phyloP scores from a whole-genome alignment of 129 eudicot genomes.

The Arctium lappa region DNA sequence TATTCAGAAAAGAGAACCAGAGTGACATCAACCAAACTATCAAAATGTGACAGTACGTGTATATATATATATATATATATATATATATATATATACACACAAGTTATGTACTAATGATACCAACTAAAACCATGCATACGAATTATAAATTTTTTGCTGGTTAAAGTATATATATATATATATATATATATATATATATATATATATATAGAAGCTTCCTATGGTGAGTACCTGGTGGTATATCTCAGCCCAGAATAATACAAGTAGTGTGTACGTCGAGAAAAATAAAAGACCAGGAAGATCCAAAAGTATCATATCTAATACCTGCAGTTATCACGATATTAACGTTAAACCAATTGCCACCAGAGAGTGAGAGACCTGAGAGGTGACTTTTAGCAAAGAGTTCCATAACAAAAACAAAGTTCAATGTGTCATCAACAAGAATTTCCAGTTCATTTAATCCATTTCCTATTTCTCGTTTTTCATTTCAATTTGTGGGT shows the following conservation, averaged over 20 bases:
- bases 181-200: neutral
- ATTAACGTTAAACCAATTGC: no score
- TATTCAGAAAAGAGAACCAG: conserved; percentile 4
- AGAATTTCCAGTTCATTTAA: neutral
- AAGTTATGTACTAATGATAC: neutral
- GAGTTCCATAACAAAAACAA: neutral
- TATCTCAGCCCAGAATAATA: conserved; percentile 91
- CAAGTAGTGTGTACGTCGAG: conserved; percentile 75
- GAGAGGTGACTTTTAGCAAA: neutral
- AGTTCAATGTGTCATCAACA: neutral
- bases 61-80: no score
- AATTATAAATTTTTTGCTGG: neutral
- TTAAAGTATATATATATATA: neutral
- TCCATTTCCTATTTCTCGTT: neutral
- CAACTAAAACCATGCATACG: neutral
- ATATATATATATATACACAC: no score
- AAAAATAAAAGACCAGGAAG: conserved; percentile 70
- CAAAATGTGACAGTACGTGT: neutral
- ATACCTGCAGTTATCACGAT: no score
- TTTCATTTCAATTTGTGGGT: neutral
- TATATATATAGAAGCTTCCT: neutral
- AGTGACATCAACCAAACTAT: neutral
- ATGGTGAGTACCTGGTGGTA: conserved; percentile 63
- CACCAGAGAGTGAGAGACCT: neutral
- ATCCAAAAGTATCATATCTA: conserved; percentile 54